A percentile compares a stretch with the other conserved stretches of the same genome.
Evolutionary conservation across 1,139 yeast species (phyloP).

Genomic region (Candida albicans): DNA sequence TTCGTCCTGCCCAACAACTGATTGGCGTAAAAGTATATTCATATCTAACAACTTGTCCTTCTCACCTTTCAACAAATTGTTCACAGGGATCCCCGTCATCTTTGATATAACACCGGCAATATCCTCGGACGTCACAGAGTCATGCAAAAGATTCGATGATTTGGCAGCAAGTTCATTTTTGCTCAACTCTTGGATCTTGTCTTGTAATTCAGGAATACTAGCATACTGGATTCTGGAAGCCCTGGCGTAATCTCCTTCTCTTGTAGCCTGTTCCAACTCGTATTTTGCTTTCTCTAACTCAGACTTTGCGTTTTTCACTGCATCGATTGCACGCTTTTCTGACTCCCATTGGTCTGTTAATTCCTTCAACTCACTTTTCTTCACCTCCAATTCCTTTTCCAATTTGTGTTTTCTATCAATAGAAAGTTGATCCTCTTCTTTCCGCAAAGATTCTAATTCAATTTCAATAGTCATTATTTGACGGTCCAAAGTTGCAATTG

Average conservation of each 20-base stretch:
- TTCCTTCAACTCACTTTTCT: constrained; percentile 63
- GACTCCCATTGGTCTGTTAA: constrained; percentile 84
- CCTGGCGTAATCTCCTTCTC: constrained; percentile 79
- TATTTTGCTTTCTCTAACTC: constrained; percentile 81
- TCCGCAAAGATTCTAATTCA: constrained; percentile 87
- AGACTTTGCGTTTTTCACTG: constrained; percentile 74
- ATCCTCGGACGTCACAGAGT: constrained; percentile 91
- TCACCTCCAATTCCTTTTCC: constrained; percentile 62
- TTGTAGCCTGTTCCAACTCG: constrained; percentile 78
- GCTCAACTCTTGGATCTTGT: constrained; percentile 46
- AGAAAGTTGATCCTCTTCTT: constrained; percentile 86
- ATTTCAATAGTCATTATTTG: constrained; percentile 91
- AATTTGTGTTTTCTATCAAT: constrained; percentile 67
- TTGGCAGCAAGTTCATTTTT: constrained; percentile 30
- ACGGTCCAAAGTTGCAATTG: constrained; percentile 85
- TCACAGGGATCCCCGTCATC: constrained; percentile 97
- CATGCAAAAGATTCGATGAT: constrained; percentile 60
- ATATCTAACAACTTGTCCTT: constrained; percentile 84
- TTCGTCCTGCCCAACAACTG: constrained; percentile 94
- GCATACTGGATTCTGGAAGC: constrained; percentile 92
- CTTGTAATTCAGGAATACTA: constrained; percentile 76
- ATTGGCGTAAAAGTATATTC: constrained; percentile 73
- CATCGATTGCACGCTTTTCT: constrained; percentile 73
- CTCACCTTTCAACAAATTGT: constrained; percentile 88
- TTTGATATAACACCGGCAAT: constrained; percentile 88